Conservation (phyloP, 495 filamentous ascomycete genomes). For the Penicillium soppii region DNA sequence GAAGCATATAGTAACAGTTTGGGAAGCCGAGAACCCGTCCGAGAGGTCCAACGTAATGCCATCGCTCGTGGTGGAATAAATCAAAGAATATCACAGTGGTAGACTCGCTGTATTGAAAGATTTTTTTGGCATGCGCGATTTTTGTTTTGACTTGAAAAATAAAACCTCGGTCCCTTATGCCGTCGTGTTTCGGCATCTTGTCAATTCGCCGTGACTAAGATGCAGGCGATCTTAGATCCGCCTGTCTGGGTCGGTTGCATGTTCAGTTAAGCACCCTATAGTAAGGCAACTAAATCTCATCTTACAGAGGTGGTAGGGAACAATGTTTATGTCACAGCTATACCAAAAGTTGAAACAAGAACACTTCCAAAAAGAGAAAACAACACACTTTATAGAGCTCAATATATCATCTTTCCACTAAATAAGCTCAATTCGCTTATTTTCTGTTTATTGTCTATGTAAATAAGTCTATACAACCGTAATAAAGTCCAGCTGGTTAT, state of each 20-base stretch:
- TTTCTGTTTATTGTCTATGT: too few relatives aligned
- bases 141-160: background rate
- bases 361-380: too few relatives aligned
- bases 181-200: background rate
- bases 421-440: too few relatives aligned
- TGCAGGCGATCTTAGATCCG: background rate
- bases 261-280: background rate
- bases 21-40: background rate
- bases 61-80: background rate
- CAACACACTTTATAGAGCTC: too few relatives aligned
- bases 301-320: too few relatives aligned
- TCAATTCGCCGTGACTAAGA: background rate
- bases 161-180: background rate
- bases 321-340: too few relatives aligned
- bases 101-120: too few relatives aligned
- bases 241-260: background rate
- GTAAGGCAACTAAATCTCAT: too few relatives aligned
- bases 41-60: background rate
- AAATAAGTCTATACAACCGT: constrained; percentile 16
- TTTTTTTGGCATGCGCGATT: too few relatives aligned
- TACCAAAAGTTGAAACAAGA: too few relatives aligned
- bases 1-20: background rate
- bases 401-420: too few relatives aligned
- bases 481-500: constrained; percentile 18
- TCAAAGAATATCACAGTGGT: too few relatives aligned